phyloP scores from a whole-genome alignment of 495 filamentous ascomycete genomes.

The Aspergillus nidulans region DNA sequence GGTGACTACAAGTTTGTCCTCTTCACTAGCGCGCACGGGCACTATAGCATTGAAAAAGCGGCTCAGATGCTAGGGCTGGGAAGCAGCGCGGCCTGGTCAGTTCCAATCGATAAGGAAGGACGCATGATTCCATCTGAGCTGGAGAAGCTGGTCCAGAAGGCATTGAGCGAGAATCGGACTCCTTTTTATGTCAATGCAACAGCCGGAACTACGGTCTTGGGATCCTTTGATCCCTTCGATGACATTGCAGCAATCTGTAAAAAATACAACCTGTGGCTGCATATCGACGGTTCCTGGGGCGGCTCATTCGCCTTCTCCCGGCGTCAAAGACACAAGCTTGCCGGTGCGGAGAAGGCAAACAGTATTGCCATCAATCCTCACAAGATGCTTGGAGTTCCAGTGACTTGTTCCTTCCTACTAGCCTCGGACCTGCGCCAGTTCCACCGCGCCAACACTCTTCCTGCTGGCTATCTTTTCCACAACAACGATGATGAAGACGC shows the following conservation, averaged over 20 bases:
- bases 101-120: conserved; percentile 68
- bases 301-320: conserved; percentile 76
- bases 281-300: conserved; percentile 89
- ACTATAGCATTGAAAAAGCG: conserved; percentile 94
- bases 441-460: conserved; percentile 76
- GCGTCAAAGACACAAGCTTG: conserved; percentile 56
- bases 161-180: conserved; percentile 60
- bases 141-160: conserved; percentile 52
- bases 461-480: conserved; percentile 86
- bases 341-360: conserved; percentile 68
- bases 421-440: conserved; percentile 70
- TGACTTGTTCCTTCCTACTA: conserved; percentile 89
- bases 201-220: conserved; percentile 88
- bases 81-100: conserved; percentile 62
- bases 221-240: conserved; percentile 79
- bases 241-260: conserved; percentile 68
- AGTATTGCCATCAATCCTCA: conserved; percentile 86
- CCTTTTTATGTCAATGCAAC: conserved; percentile 96
- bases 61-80: conserved; percentile 84
- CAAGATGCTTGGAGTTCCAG: conserved; percentile 90
- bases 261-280: conserved; percentile 75
- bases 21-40: conserved; percentile 86
- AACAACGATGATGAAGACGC: conserved; percentile 30
- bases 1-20: conserved; percentile 61
- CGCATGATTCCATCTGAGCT: conserved; percentile 66